These are phyloP conservation scores for Amaranthus palmeri DNA, from an alignment of 148 eudicot species.

Conservation along the genomic window DNA sequence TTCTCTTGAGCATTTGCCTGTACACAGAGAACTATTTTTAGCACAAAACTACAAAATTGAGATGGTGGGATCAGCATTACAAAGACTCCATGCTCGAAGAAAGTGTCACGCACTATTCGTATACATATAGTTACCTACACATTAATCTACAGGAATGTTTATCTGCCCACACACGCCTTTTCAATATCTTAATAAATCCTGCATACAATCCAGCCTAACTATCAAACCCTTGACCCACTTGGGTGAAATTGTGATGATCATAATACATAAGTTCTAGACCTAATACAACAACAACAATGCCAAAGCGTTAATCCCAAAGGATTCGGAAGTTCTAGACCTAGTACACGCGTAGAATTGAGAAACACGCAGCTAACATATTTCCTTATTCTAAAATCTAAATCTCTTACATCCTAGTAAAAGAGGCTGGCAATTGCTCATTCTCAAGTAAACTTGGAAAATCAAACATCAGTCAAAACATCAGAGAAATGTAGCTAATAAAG, in stretches of 20 bases:
- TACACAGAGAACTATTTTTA: slow-evolving; percentile 12
- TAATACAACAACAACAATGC: no score
- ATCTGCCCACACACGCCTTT: neutral
- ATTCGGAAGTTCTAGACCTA: no score
- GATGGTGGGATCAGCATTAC: neutral
- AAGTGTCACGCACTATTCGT: neutral
- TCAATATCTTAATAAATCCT: neutral
- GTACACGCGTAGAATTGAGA: no score
- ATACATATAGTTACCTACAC: neutral
- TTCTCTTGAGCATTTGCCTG: slow-evolving; percentile 92
- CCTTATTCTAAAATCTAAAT: no score
- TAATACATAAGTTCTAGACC: neutral
- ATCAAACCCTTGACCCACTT: neutral
- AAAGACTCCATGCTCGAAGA: neutral
- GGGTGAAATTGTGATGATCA: neutral
- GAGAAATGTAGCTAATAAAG: no score
- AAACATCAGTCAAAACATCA: no score
- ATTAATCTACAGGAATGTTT: neutral
- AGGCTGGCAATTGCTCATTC: no score
- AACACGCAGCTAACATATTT: no score
- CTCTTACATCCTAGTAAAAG: no score
- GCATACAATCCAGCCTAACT: neutral
- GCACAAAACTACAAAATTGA: neutral
- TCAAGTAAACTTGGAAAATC: no score
- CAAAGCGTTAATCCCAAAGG: no score